A percentile compares a stretch with the other conserved stretches of the same genome.
Evolutionary conservation across 371 early-diverging fungal genomes (phyloP).

Genomic region (Apophysomyces sp.): DNA sequence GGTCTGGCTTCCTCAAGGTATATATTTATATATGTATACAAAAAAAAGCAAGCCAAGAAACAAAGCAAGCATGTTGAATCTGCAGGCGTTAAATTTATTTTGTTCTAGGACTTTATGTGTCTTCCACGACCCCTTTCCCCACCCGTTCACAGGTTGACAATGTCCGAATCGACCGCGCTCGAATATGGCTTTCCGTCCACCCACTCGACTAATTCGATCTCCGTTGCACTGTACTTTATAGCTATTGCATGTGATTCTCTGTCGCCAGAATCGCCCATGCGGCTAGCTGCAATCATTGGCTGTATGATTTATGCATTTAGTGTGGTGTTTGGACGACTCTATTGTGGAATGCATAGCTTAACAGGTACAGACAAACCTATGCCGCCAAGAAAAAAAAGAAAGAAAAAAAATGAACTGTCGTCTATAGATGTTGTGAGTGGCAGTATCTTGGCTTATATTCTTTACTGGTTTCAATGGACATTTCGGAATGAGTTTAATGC

Average conservation of each 20-base stretch:
- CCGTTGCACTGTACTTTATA: slow-evolving; percentile 64
- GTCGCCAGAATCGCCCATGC: slow-evolving; percentile 36
- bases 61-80: background rate
- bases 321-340: slow-evolving; percentile 67
- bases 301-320: slow-evolving; percentile 60
- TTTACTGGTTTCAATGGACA: slow-evolving; percentile 61
- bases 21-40: no score
- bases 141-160: slow-evolving; percentile 65
- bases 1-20: slow-evolving; percentile 71
- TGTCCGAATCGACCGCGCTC: slow-evolving; percentile 58
- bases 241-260: slow-evolving; percentile 47
- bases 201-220: slow-evolving; percentile 74
- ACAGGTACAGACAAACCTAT: no score
- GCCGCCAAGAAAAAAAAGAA: no score
- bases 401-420: no score
- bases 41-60: background rate
- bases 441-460: slow-evolving; percentile 52
- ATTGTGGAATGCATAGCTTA: slow-evolving; percentile 79
- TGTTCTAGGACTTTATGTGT: slow-evolving; percentile 68
- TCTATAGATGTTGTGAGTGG: slow-evolving; percentile 69
- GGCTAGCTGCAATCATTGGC: slow-evolving; percentile 37
- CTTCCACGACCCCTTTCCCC: slow-evolving; percentile 77
- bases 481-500: slow-evolving; percentile 49
- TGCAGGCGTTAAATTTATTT: background rate
- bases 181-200: slow-evolving; percentile 88